These are phyloP conservation scores for Sporothrix curviconia DNA, from an alignment of 2,329 filamentous ascomycete species.

Conservation along the genomic window DNA sequence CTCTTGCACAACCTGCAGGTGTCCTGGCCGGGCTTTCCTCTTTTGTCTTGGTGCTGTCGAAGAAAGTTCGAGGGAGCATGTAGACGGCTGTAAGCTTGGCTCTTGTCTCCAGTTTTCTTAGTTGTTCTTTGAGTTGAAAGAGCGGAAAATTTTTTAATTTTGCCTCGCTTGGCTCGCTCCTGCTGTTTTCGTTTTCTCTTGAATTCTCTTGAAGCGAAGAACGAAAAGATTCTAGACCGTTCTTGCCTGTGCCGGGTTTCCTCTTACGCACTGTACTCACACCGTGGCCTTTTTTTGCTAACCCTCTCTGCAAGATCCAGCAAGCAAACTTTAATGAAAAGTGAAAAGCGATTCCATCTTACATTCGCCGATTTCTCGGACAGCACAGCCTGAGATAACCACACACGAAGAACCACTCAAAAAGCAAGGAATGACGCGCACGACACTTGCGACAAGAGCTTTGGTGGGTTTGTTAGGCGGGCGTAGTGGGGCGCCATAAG, in stretches of 20 bases:
- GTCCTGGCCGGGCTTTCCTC: conserved; percentile 8
- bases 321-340: neutral
- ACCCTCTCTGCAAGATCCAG: neutral
- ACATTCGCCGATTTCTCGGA: neutral
- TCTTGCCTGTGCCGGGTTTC: neutral
- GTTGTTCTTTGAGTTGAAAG: neutral
- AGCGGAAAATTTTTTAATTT: neutral
- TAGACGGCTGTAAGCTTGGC: neutral
- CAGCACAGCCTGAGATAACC: neutral
- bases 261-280: neutral
- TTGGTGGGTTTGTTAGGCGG: too few relatives aligned
- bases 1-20: neutral
- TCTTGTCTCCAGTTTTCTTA: conserved; percentile 6
- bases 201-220: neutral
- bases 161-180: neutral
- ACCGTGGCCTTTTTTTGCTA: too few relatives aligned
- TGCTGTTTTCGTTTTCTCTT: neutral
- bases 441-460: neutral
- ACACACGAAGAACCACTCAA: neutral
- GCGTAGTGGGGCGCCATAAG: neutral
- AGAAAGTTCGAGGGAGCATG: neutral
- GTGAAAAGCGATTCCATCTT: neutral
- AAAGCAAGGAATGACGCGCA: conserved; percentile 6
- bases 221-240: neutral
- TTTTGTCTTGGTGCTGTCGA: conserved; percentile 3